Conservation (phyloP, 2,329 filamentous ascomycete genomes). For the Stagonosporopsis cucurbitacearum region DNA sequence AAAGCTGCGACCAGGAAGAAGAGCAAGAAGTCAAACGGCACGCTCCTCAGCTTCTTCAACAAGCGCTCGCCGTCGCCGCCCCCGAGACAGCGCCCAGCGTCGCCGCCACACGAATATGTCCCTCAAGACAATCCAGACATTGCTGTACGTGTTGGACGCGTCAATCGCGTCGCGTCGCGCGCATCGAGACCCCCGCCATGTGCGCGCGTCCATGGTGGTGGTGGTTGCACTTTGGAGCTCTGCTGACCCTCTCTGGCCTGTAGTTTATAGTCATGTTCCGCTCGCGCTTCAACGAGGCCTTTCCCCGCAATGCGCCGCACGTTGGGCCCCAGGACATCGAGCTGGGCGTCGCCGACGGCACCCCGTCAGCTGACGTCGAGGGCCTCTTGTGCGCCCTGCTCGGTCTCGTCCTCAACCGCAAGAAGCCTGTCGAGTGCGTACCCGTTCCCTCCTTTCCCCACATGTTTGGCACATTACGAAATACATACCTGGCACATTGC, state of each 20-base stretch:
- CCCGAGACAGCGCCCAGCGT: slow-evolving; percentile 79
- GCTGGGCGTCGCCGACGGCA: slow-evolving; percentile 76
- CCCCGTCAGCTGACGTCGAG: slow-evolving; percentile 85
- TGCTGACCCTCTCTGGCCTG: slow-evolving; percentile 42
- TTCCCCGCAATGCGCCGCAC: slow-evolving; percentile 84
- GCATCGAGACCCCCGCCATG: too few relatives aligned
- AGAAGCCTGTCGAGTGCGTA: slow-evolving; percentile 97
- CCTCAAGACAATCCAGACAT: slow-evolving; percentile 91
- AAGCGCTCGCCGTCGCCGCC: slow-evolving; percentile 53
- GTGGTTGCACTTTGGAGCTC: slow-evolving; percentile 17
- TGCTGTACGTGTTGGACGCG: slow-evolving; percentile 71
- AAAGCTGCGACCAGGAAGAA: slow-evolving; percentile 40
- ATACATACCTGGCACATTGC: too few relatives aligned
- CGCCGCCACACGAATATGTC: slow-evolving; percentile 87
- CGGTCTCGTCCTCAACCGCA: slow-evolving; percentile 88
- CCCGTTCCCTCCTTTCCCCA: slow-evolving; percentile 23
- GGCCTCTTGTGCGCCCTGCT: slow-evolving; percentile 88
- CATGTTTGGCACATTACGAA: too few relatives aligned
- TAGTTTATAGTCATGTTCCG: slow-evolving; percentile 99
- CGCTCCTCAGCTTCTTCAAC: slow-evolving; percentile 49
- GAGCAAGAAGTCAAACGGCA: slow-evolving; percentile 47
- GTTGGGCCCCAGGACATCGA: slow-evolving; percentile 97
- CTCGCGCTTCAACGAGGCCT: slow-evolving; percentile 87
- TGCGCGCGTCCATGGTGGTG: too few relatives aligned
- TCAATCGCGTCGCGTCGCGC: slow-evolving; percentile 47